These are phyloP conservation scores for Phialophora verrucosa DNA, from an alignment of 2,329 filamentous ascomycete species.

Conservation along the genomic window DNA sequence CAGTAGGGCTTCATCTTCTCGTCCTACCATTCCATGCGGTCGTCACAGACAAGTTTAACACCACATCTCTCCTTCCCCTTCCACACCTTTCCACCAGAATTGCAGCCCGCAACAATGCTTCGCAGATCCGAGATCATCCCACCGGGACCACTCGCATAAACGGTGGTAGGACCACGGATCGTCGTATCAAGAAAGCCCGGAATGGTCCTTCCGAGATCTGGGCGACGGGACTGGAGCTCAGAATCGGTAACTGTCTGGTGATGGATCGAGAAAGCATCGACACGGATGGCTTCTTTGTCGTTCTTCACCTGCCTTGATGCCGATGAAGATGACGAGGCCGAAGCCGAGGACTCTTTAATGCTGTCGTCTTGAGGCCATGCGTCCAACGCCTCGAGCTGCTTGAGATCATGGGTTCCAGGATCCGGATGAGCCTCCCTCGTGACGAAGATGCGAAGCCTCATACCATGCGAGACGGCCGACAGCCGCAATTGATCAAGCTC, in stretches of 20 bases:
- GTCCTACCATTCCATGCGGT: conserved; percentile 56
- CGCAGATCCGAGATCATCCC: conserved; percentile 66
- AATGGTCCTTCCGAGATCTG: conserved; percentile 57
- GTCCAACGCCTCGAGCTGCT: not conserved
- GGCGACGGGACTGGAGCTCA: conserved; percentile 47
- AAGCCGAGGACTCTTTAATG: conserved; percentile 17
- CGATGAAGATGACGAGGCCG: conserved; percentile 19
- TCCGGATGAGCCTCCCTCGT: conserved; percentile 56
- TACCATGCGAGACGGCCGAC: conserved; percentile 46
- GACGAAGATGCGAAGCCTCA: conserved; percentile 64
- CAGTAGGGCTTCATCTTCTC: not conserved
- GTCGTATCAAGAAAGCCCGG: conserved; percentile 57
- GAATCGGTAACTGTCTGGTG: conserved; percentile 37
- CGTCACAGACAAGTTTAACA: conserved; percentile 64
- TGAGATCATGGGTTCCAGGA: not conserved
- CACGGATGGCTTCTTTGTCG: conserved; percentile 1
- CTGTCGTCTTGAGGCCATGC: conserved; percentile 38
- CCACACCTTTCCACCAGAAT: conserved; percentile 62
- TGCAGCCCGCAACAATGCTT: conserved; percentile 59
- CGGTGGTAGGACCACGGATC: conserved; percentile 56
- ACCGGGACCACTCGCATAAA: conserved; percentile 66
- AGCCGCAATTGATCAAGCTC: conserved; percentile 61
- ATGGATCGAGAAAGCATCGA: conserved; percentile 38
- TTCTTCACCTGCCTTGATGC: not conserved
- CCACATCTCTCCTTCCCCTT: conserved; percentile 62